A percentile compares a stretch with the other conserved stretches of the same genome.
phyloP scores from a whole-genome alignment of 2,329 filamentous ascomycete genomes.

The Annulohypoxylon truncatum region DNA sequence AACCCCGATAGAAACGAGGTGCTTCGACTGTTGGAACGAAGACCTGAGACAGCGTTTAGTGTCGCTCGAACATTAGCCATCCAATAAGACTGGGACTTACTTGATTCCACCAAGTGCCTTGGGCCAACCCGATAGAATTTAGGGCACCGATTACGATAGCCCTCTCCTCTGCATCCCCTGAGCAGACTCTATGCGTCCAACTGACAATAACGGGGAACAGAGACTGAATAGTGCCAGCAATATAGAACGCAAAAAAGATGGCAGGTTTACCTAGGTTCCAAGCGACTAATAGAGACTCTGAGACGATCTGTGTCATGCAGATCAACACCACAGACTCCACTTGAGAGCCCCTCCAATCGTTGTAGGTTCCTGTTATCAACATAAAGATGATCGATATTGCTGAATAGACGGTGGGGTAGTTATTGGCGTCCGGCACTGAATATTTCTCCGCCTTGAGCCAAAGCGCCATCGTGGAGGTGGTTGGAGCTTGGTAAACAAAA shows the following conservation, averaged over 20 bases:
- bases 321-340: constrained; percentile 33
- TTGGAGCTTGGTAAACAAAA: constrained; percentile 40
- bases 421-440: constrained; percentile 40
- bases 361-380: constrained; percentile 38
- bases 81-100: constrained; percentile 7
- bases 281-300: constrained; percentile 34
- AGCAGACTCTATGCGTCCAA: constrained; percentile 47
- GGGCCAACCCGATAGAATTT: constrained; percentile 43
- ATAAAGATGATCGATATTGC: constrained; percentile 49
- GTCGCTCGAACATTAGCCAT: not conserved
- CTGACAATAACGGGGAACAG: constrained; percentile 39
- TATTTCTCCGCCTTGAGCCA: constrained; percentile 41
- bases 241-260: constrained; percentile 39
- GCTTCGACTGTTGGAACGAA: constrained; percentile 43
- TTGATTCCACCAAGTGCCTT: constrained; percentile 41
- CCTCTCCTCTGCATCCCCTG: constrained; percentile 44
- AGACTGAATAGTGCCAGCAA: constrained; percentile 40
- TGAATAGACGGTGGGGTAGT: constrained; percentile 45
- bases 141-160: constrained; percentile 43
- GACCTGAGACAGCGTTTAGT: constrained; percentile 28
- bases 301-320: constrained; percentile 37
- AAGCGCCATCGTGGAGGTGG: constrained; percentile 39
- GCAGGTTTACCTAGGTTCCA: constrained; percentile 34
- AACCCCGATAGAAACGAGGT: constrained; percentile 38
- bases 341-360: constrained; percentile 37